Percentiles rank a stretch among this genome's conserved stretches.
Conservation (phyloP, 371 early-diverging fungal species). For the Zopfochytrium polystomum region DNA sequence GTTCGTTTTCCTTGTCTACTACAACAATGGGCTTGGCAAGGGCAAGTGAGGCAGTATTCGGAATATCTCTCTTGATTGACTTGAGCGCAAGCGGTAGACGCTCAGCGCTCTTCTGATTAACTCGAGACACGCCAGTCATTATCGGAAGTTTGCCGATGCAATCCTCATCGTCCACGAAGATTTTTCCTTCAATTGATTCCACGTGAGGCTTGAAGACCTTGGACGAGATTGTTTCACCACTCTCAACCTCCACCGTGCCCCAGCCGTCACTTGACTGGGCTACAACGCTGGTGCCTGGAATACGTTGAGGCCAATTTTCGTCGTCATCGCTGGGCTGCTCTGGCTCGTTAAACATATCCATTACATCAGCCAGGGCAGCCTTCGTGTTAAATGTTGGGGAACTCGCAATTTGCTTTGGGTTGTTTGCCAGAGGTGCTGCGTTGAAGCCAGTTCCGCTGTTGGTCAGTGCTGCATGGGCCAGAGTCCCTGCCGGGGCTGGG, state of each 20-base stretch:
- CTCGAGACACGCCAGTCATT: too few relatives aligned
- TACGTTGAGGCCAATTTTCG: conserved; percentile 18
- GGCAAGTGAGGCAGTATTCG: neutral
- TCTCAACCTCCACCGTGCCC: conserved; percentile 11
- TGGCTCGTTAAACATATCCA: conserved; percentile 54
- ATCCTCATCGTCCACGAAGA: conserved; percentile 14
- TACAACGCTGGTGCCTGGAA: neutral
- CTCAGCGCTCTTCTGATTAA: neutral
- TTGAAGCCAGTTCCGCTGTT: too few relatives aligned
- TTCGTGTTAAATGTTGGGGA: conserved; percentile 69
- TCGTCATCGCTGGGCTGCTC: conserved; percentile 16
- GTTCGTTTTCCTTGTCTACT: conserved; percentile 9
- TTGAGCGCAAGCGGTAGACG: neutral
- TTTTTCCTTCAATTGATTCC: conserved; percentile 2
- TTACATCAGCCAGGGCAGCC: conserved; percentile 59
- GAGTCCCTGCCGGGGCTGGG: too few relatives aligned
- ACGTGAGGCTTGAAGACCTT: conserved; percentile 33
- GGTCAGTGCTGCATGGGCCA: too few relatives aligned
- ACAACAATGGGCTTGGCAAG: neutral
- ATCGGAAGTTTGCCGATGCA: too few relatives aligned
- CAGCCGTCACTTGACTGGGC: neutral
- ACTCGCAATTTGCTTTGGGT: too few relatives aligned
- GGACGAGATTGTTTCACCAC: conserved; percentile 46
- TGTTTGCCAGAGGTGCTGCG: too few relatives aligned
- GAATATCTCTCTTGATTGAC: neutral